Percentiles rank a stretch among this genome's conserved stretches.
phyloP scores from a whole-genome alignment of 345 rosid genomes.

The Populus tremula region DNA sequence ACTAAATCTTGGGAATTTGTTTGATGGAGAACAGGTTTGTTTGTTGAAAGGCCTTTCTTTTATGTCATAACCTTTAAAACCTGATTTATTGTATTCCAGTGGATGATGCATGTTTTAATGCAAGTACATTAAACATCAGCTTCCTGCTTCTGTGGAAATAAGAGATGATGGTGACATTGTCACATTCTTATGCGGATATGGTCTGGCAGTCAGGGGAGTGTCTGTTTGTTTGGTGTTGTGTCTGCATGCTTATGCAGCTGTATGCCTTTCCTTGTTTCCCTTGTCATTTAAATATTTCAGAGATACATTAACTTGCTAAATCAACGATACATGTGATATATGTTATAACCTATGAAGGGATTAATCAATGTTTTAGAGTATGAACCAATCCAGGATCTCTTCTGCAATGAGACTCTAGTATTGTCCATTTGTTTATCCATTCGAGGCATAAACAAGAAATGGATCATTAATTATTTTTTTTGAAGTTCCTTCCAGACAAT shows the following conservation, averaged over 20 bases:
- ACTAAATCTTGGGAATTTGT: conserved; percentile 77
- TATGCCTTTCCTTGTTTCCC: background rate
- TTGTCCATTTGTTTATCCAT: background rate
- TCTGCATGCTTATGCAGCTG: background rate
- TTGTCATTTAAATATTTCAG: conserved; percentile 1
- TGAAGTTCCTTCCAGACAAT: background rate
- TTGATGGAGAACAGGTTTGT: conserved; percentile 79
- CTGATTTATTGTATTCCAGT: background rate
- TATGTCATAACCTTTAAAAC: background rate
- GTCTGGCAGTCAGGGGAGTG: background rate
- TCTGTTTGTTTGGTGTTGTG: background rate
- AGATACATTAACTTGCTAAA: background rate
- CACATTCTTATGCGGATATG: background rate
- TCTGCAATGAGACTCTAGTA: background rate
- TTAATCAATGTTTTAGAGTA: background rate
- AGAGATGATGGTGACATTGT: background rate
- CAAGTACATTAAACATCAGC: background rate
- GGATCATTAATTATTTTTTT: background rate
- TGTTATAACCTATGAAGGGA: background rate
- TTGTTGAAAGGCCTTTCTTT: conserved; percentile 4
- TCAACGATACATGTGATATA: background rate
- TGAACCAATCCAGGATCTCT: background rate
- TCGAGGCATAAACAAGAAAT: background rate
- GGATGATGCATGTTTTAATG: background rate
- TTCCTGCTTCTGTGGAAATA: background rate